These are phyloP conservation scores for Nakataea oryzae DNA, from an alignment of 2,329 filamentous ascomycete species.

Conservation along the genomic window DNA sequence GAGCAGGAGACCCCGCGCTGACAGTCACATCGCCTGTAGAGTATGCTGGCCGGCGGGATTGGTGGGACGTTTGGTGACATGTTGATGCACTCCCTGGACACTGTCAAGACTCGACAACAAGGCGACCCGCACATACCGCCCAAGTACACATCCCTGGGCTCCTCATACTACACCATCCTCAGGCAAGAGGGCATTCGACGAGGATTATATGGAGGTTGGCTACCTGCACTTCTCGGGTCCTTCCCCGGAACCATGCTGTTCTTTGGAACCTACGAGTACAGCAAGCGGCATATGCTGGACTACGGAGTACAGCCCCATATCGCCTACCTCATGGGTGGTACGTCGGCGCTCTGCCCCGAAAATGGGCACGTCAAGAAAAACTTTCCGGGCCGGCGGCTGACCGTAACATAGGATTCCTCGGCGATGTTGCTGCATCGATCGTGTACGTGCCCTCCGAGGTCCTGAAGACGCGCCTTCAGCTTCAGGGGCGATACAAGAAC, in stretches of 20 bases:
- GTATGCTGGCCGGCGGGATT: conserved; percentile 89
- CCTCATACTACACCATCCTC: conserved; percentile 86
- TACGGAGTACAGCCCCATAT: conserved; percentile 70
- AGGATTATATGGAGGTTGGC: conserved; percentile 87
- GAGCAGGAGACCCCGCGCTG: conserved; percentile 4
- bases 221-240: conserved; percentile 81
- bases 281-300: conserved; percentile 83
- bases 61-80: conserved; percentile 92
- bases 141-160: conserved; percentile 82
- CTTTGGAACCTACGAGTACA: conserved; percentile 94
- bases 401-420: conserved; percentile 62
- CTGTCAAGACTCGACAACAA: conserved; percentile 95
- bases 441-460: conserved; percentile 97
- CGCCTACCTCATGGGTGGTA: conserved; percentile 78
- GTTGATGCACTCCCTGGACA: conserved; percentile 98
- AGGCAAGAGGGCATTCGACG: conserved; percentile 80
- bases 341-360: conserved; percentile 8
- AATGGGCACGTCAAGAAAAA: background rate
- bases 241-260: conserved; percentile 92
- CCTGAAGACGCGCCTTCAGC: conserved; percentile 89
- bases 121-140: conserved; percentile 89
- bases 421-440: conserved; percentile 82
- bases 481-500: conserved; percentile 93
- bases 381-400: background rate
- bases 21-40: conserved; percentile 34